phyloP scores from a whole-genome alignment of 257 asterid genomes.

The Gardenia jasminoides region DNA sequence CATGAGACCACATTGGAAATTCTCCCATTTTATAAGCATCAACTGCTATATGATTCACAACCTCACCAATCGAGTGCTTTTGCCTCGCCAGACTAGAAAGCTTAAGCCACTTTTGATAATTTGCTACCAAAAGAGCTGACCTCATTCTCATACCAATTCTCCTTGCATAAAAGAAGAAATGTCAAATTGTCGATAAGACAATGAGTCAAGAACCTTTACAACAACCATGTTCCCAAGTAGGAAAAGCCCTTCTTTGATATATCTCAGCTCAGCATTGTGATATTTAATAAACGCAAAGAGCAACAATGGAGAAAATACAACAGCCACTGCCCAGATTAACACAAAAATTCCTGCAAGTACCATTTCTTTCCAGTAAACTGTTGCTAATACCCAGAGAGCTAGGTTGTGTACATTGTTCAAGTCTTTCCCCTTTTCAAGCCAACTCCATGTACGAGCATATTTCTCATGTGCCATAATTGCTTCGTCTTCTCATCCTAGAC shows the following conservation, averaged over 20 bases:
- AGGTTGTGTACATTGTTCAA: slow-evolving; percentile 20
- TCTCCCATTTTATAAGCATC: slow-evolving; percentile 86
- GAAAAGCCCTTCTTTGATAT: slow-evolving; percentile 32
- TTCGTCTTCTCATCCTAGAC: slow-evolving; percentile 57
- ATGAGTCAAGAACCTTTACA: slow-evolving; percentile 48
- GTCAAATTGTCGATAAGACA: slow-evolving; percentile 57
- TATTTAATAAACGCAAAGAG: slow-evolving; percentile 60
- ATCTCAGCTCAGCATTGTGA: slow-evolving; percentile 33
- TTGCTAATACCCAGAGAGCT: slow-evolving; percentile 35
- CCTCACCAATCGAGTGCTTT: slow-evolving; percentile 64
- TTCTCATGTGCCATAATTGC: slow-evolving; percentile 40
- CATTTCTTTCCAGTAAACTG: slow-evolving; percentile 51
- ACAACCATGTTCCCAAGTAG: slow-evolving; percentile 51
- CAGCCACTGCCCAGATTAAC: slow-evolving; percentile 41
- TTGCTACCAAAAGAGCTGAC: slow-evolving; percentile 67
- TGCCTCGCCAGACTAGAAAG: slow-evolving; percentile 54
- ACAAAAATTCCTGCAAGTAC: slow-evolving; percentile 37
- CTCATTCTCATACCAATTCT: slow-evolving; percentile 70
- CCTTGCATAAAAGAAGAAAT: slow-evolving; percentile 55
- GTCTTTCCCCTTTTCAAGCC: slow-evolving; percentile 28
- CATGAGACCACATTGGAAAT: slow-evolving; percentile 57
- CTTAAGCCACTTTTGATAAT: slow-evolving; percentile 61
- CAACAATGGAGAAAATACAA: slow-evolving; percentile 50
- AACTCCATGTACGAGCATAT: slow-evolving; percentile 41
- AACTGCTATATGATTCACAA: slow-evolving; percentile 68